Conservation (phyloP, 768 basidiomycete genomes). For the Mrakia blollopis region DNA sequence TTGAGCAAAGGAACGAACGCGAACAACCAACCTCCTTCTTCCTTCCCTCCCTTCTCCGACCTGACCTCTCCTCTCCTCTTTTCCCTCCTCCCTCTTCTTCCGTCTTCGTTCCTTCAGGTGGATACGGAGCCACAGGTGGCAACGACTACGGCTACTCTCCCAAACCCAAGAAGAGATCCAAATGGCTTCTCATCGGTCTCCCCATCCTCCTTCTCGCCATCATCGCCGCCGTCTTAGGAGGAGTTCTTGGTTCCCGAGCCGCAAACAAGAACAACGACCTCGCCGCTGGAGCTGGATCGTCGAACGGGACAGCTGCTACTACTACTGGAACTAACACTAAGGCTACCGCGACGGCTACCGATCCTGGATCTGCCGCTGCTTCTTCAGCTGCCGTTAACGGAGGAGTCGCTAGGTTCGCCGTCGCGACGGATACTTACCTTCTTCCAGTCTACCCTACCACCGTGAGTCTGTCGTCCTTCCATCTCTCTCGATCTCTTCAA, state of each 20-base stretch:
- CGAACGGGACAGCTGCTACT: background rate
- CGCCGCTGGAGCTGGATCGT: constrained; percentile 25
- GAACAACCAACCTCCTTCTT: background rate
- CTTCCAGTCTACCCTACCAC: constrained; percentile 83
- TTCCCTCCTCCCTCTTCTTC: background rate
- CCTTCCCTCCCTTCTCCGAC: background rate
- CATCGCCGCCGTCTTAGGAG: constrained; percentile 56
- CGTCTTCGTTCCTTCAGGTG: background rate
- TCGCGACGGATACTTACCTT: constrained; percentile 64
- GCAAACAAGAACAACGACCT: constrained; percentile 47
- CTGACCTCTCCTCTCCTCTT: background rate
- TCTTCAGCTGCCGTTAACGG: constrained; percentile 34
- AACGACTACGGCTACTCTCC: constrained; percentile 32
- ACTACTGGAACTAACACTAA: background rate
- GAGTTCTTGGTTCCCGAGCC: constrained; percentile 66
- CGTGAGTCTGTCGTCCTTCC: constrained; percentile 52
- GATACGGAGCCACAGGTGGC: constrained; percentile 23
- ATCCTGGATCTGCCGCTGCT: constrained; percentile 21
- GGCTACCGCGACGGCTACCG: constrained; percentile 15
- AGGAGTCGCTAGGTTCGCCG: constrained; percentile 48
- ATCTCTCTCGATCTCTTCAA: background rate
- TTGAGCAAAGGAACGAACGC: background rate
- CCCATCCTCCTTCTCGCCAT: constrained; percentile 41
- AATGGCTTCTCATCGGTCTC: constrained; percentile 47
- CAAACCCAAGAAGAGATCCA: constrained; percentile 32